Base-by-base conservation (phyloP, 306 rosid genomes). In the Ammopiptanthus mongolicus region DNA sequence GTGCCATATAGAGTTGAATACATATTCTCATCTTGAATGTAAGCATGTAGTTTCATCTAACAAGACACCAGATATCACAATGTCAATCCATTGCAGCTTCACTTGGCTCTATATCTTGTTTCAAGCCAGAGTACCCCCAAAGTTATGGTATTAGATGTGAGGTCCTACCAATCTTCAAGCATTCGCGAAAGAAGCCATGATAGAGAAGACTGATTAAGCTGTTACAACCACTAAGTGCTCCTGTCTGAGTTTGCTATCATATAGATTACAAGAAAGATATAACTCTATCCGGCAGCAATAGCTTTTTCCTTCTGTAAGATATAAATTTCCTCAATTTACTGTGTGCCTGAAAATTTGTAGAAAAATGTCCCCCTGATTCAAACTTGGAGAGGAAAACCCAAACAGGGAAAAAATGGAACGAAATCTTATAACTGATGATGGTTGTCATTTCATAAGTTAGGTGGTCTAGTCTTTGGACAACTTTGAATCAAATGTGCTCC, bases 361-460 rank as follows among this genome's bases (percentile, higher is more conserved):
- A 66, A 55, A 55, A 66, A 52, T 73, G 34, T 55, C 47, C 51
- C 25, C 8, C 17, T 14, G 17, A 29, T 39, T 65, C 11, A 37
- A 64, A 25, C 72, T 72, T 25, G 62, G 72, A 64, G 62, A 37
- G 29, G 46, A 76, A 61, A 64, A 70, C 19, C 22, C 65, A 23
- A 21, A 41, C 8, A 50, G 5, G 11, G 50, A 18, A 50, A 59
- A 69, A 48, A 37, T 37, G 17, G 19, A 41, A 71, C 66, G 36
- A 71, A 71, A 64, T 42, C 67, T 41, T 59, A 51, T 37, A 80
- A 67, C 29, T 67, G 79, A 74, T 59, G 79, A 67, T 66, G 72
- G 66, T 21, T 51, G 29, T 59, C 65, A 57, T 19, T 63, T 79
- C 60, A 6, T 51, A 63, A 22, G 50, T 28, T 68, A 12, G 23